Evolutionary conservation across 2,329 filamentous ascomycete genomes (phyloP), one percentile per base, ranked within the genome.

Genomic region (Falciphora oryzae): DNA sequence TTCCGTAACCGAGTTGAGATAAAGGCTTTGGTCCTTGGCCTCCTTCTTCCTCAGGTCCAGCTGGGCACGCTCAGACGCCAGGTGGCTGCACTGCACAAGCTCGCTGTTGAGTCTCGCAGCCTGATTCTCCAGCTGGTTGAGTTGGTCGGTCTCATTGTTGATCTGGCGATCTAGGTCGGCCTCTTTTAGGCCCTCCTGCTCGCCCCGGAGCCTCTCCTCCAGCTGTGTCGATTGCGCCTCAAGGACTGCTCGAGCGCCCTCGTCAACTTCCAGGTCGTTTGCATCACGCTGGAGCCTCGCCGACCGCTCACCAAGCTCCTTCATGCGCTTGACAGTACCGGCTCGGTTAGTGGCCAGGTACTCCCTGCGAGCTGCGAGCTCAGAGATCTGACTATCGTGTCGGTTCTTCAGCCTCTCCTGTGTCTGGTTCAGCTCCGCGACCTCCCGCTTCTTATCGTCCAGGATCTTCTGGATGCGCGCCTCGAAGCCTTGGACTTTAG

Each of bases 31-130:
- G 68, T 92, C 89, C 67, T 86, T 85, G 32, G 92, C 76, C 71
- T 97, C 91, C 70, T 93, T 93, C 71, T 90, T 93, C 44, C 93
- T 83, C 69, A 91, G 88, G 65, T 96, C 91, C 14, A 99, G 82
- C 70, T 91, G 89, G 16, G 94, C 95, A 53, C 93, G 85, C 67
- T 96, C 93, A 4, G 89, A 87, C 7, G 93, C 92, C 65, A 91
- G 85, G 65, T 89, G 88, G 2, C 91, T 96, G 65, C 89, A 92
- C 70, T 96, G 90, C 11, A 93, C 84, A 50, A 97, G 84, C 73
- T 98, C 94, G n/a, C 83, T 80, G 59, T 89, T 89, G 32, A 98
- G 81, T 69, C 83, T 87, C 50, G 90, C 86, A 66, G 85, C 89
- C 70, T 90, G 86, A 27, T 84, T 86, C 71, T 97, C 92, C 1